A percentile compares a stretch with the other conserved stretches of the same genome.
Evolutionary conservation across 352 stramenopile genomes (phyloP).

Genomic region (Phytophthora agathidicida): DNA sequence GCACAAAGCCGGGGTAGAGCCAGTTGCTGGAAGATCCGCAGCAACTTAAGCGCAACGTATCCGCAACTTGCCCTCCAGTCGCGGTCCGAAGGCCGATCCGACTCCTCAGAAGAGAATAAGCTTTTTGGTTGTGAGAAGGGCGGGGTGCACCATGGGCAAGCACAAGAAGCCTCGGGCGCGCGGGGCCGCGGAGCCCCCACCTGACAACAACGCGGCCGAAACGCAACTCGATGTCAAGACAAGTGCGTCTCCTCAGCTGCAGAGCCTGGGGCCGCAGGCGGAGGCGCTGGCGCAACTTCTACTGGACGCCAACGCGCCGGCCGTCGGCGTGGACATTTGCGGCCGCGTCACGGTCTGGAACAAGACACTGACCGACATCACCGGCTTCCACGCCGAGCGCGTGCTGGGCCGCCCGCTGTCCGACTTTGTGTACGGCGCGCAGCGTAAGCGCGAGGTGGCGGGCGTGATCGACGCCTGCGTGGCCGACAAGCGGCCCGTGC

Average conservation of each 20-base stretch:
- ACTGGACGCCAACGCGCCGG: slow-evolving; percentile 65
- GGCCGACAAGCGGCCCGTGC: slow-evolving; percentile 46
- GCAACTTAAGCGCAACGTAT: background rate
- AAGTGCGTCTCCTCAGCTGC: too few relatives aligned
- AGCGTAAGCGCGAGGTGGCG: slow-evolving; percentile 40
- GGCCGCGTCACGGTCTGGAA: slow-evolving; percentile 75
- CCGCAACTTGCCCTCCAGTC: background rate
- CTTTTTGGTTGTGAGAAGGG: slow-evolving; percentile 24
- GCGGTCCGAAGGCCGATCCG: slow-evolving; percentile 1
- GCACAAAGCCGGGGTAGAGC: background rate
- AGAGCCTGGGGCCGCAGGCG: slow-evolving; percentile 20
- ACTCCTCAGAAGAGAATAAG: slow-evolving; percentile 7
- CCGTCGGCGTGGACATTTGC: slow-evolving; percentile 56
- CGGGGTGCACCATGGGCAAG: slow-evolving; percentile 18
- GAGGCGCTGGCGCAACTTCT: slow-evolving; percentile 44
- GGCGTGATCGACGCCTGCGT: slow-evolving; percentile 30
- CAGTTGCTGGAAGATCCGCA: too few relatives aligned
- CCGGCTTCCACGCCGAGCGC: slow-evolving; percentile 43
- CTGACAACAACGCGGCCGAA: slow-evolving; percentile 20
- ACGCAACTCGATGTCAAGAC: too few relatives aligned
- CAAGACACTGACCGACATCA: slow-evolving; percentile 52
- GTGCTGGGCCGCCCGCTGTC: slow-evolving; percentile 48
- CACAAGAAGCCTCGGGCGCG: slow-evolving; percentile 20
- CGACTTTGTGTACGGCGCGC: slow-evolving; percentile 58
- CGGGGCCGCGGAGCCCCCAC: background rate